Conservation (phyloP, 1,139 yeast genomes). For the Zygosaccharomyces sapae region DNA sequence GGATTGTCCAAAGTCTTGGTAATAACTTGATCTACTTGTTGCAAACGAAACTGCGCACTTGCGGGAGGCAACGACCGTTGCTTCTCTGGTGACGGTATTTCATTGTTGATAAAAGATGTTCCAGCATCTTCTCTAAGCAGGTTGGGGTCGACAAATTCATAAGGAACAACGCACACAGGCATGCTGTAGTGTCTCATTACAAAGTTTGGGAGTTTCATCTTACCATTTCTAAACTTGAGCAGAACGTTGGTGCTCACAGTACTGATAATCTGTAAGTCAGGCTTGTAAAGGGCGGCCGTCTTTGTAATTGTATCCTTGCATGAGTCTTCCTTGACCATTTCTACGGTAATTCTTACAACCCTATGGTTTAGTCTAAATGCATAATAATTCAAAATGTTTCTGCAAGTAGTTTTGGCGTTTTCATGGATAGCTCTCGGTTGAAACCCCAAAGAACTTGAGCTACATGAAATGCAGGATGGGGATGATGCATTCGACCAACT, state of each 20-base stretch:
- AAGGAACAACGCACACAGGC: conserved; percentile 37
- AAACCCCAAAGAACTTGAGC: conserved; percentile 13
- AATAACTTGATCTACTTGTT: conserved; percentile 20
- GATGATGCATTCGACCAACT: conserved; percentile 9
- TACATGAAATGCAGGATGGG: conserved; percentile 8
- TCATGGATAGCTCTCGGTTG: conserved; percentile 29
- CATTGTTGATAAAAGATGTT: background rate
- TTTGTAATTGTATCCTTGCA: conserved; percentile 48
- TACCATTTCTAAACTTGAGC: conserved; percentile 33
- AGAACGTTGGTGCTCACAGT: conserved; percentile 38
- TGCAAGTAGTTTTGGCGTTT: conserved; percentile 42
- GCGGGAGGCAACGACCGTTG: background rate
- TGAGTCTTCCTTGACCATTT: conserved; percentile 42
- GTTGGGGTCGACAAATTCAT: conserved; percentile 33
- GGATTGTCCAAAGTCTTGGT: conserved; percentile 28
- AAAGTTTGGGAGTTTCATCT: conserved; percentile 37
- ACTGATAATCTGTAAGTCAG: conserved; percentile 47
- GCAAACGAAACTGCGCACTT: conserved; percentile 5
- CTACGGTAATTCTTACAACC: conserved; percentile 50
- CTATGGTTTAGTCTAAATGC: conserved; percentile 38
- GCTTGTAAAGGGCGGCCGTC: conserved; percentile 51
- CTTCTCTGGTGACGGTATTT: background rate
- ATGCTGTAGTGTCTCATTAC: conserved; percentile 35
- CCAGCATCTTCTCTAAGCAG: conserved; percentile 21
- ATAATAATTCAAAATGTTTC: conserved; percentile 42